phyloP scores from a whole-genome alignment of 495 filamentous ascomycete species.

The Recurvomyces mirabilis region DNA sequence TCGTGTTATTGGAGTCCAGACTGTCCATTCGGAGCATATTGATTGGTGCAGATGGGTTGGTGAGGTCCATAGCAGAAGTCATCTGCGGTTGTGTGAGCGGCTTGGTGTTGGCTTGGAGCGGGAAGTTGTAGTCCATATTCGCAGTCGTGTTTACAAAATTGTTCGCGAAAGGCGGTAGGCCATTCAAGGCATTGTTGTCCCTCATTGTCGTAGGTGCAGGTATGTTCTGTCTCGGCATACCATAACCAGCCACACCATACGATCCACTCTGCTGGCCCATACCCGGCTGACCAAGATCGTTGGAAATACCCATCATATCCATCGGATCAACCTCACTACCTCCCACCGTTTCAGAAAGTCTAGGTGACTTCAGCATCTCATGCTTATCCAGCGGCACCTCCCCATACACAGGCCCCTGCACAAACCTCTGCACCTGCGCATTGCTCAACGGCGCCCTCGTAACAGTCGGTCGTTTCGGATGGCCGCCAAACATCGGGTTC shows the following conservation, averaged over 20 bases:
- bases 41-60: too few species aligned
- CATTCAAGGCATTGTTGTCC: neutral
- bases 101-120: neutral
- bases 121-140: too few species aligned
- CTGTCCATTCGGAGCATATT: constrained; percentile 9
- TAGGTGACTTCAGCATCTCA: constrained; percentile 13
- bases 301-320: neutral
- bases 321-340: constrained; percentile 5
- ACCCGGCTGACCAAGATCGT: too few species aligned
- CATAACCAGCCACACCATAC: neutral
- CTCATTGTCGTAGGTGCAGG: neutral
- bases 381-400: constrained; percentile 17
- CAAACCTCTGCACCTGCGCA: constrained; percentile 16
- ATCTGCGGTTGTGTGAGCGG: too few species aligned
- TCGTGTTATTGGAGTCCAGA: constrained; percentile 1
- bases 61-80: too few species aligned
- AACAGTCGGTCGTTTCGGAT: constrained; percentile 6
- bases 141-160: too few species aligned
- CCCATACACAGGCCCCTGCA: constrained; percentile 12
- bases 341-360: neutral
- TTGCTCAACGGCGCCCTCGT: constrained; percentile 15
- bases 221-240: neutral
- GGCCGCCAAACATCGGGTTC: constrained; percentile 21
- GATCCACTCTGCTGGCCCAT: neutral
- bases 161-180: neutral